Evolutionary conservation across 2,329 filamentous ascomycete genomes (phyloP).

Genomic region (Xylaria sp.): DNA sequence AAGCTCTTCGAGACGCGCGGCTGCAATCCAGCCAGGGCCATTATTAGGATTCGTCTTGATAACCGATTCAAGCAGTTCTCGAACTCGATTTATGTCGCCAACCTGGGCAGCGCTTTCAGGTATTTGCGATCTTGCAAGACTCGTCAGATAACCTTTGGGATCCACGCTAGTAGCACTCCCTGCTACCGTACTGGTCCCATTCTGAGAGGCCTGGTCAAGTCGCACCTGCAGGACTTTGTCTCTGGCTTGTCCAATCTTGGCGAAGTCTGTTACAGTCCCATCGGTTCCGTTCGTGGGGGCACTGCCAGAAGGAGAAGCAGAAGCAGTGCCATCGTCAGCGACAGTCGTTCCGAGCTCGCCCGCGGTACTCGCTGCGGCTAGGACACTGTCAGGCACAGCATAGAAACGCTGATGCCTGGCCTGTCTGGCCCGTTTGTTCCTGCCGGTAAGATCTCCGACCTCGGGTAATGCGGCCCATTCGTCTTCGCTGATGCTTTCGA

Average conservation of each 20-base stretch:
- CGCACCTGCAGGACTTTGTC: slow-evolving; percentile 97
- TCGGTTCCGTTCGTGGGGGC: slow-evolving; percentile 63
- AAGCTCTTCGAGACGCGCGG: slow-evolving; percentile 89
- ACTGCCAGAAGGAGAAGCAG: slow-evolving; percentile 47
- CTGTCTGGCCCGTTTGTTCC: slow-evolving; percentile 87
- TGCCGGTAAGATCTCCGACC: slow-evolving; percentile 95
- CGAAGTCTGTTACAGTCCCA: slow-evolving; percentile 97
- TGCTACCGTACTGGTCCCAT: slow-evolving; percentile 72
- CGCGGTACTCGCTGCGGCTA: slow-evolving; percentile 84
- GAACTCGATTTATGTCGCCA: slow-evolving; percentile 93
- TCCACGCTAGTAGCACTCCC: slow-evolving; percentile 93
- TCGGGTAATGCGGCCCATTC: slow-evolving; percentile 97
- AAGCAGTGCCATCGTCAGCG: slow-evolving; percentile 77
- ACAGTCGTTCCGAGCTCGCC: slow-evolving; percentile 88
- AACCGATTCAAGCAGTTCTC: slow-evolving; percentile 92
- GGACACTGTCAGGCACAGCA: slow-evolving; percentile 94
- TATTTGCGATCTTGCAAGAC: slow-evolving; percentile 82
- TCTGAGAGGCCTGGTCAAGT: slow-evolving; percentile 86
- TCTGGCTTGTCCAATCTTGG: slow-evolving; percentile 93
- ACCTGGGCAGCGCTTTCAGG: slow-evolving; percentile 85
- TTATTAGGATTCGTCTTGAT: slow-evolving; percentile 97
- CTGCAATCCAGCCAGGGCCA: slow-evolving; percentile 94
- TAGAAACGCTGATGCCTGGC: slow-evolving; percentile 89
- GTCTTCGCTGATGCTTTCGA: slow-evolving; percentile 89
- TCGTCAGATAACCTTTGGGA: slow-evolving; percentile 95